phyloP scores from a whole-genome alignment of 371 early-diverging fungal genomes.

The Syncephalastrum contaminatum region DNA sequence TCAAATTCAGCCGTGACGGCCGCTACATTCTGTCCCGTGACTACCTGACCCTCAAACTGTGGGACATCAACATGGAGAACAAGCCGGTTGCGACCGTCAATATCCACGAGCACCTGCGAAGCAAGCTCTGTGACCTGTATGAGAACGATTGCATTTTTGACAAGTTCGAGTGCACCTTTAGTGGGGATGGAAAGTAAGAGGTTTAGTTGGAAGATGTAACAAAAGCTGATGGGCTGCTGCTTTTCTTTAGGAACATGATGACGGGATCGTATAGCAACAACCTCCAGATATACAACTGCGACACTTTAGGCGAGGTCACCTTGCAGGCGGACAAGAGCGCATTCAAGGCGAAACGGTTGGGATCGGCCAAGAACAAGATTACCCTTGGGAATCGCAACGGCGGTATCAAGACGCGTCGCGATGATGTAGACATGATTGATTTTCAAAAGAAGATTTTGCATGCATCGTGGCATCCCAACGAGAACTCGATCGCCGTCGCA shows the following conservation, averaged over 20 bases:
- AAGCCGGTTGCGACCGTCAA: slow-evolving; percentile 88
- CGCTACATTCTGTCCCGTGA: slow-evolving; percentile 96
- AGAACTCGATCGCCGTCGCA: slow-evolving; percentile 94
- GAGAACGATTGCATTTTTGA: slow-evolving; percentile 98
- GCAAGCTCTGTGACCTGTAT: slow-evolving; percentile 94
- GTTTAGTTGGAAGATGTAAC: background rate
- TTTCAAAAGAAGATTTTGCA: slow-evolving; percentile 96
- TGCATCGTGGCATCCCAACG: slow-evolving; percentile 97
- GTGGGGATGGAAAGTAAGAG: slow-evolving; percentile 75
- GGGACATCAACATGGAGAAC: slow-evolving; percentile 96
- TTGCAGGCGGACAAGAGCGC: slow-evolving; percentile 96
- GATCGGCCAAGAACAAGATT: slow-evolving; percentile 52
- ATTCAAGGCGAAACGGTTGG: slow-evolving; percentile 89
- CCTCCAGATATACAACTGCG: slow-evolving; percentile 84
- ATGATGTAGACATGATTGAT: slow-evolving; percentile 68
- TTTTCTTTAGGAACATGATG: slow-evolving; percentile 57
- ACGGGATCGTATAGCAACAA: slow-evolving; percentile 97
- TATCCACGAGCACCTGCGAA: slow-evolving; percentile 89
- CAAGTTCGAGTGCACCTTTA: slow-evolving; percentile 96
- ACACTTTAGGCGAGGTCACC: slow-evolving; percentile 72
- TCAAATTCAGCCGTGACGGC: slow-evolving; percentile 91
- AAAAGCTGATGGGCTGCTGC: background rate
- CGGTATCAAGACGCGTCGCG: slow-evolving; percentile 41
- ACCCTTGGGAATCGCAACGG: slow-evolving; percentile 12
- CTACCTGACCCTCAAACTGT: slow-evolving; percentile 91